Percentiles rank a stretch among this genome's conserved stretches.
Evolutionary conservation across 2,329 filamentous ascomycete species (phyloP).

Genomic region (Colletotrichum higginsianum): DNA sequence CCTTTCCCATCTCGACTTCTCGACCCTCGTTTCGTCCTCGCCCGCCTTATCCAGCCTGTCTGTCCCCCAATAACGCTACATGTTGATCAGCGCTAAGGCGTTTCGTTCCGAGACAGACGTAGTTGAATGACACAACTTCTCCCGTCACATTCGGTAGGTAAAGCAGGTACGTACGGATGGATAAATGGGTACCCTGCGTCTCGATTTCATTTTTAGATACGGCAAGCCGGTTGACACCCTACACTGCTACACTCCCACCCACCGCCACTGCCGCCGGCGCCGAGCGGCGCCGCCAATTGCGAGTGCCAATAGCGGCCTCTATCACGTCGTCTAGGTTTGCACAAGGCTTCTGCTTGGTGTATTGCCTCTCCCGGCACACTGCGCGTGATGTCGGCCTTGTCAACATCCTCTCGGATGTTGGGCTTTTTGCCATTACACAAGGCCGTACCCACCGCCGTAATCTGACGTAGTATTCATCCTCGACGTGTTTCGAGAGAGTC

Average conservation of each 20-base stretch:
- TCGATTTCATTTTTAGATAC: conserved; percentile 7
- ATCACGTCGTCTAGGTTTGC: conserved; percentile 1
- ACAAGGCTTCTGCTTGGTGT: conserved; percentile 6
- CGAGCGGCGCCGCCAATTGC: not conserved
- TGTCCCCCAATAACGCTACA: not conserved
- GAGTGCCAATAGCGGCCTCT: conserved; percentile 3
- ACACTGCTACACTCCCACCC: conserved; percentile 14
- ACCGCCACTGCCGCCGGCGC: conserved; percentile 8
- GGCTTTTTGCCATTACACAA: not conserved
- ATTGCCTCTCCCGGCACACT: not conserved
- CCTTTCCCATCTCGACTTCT: not conserved
- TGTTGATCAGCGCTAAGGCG: conserved; percentile 3
- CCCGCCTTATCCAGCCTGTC: not conserved
- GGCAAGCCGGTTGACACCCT: conserved; percentile 28
- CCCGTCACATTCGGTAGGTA: too few relatives aligned
- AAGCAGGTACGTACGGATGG: too few relatives aligned
- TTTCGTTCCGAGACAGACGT: not conserved
- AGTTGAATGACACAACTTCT: not conserved
- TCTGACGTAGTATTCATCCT: not conserved
- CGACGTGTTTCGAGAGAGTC: conserved; percentile 1
- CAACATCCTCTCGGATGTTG: not conserved
- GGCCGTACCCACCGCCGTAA: not conserved
- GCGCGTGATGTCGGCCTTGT: not conserved
- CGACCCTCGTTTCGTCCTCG: not conserved
- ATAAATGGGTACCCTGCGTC: not conserved